phyloP scores from a whole-genome alignment of 2,329 filamentous ascomycete genomes.

The Fusarium tjaetaba region DNA sequence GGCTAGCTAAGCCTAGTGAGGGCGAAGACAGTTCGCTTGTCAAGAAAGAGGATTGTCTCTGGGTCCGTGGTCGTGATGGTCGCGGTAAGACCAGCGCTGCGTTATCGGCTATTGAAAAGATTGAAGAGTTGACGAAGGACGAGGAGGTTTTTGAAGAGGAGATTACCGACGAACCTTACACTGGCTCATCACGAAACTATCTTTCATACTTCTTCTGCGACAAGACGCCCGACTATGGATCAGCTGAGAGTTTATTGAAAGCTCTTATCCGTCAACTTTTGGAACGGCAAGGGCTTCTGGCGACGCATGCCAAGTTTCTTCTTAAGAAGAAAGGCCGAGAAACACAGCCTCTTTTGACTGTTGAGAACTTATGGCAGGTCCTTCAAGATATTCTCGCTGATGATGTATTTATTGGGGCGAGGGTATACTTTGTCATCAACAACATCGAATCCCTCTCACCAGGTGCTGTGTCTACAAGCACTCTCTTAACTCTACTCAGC shows the following conservation, averaged over 20 bases:
- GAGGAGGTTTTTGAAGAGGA: constrained; percentile 46
- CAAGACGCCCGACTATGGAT: constrained; percentile 48
- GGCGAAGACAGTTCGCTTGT: neutral
- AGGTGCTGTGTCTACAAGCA: constrained; percentile 37
- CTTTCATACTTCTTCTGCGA: constrained; percentile 57
- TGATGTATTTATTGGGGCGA: constrained; percentile 11
- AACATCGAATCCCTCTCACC: constrained; percentile 53
- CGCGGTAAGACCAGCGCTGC: constrained; percentile 55
- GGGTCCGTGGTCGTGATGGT: constrained; percentile 54
- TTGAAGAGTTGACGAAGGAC: constrained; percentile 44
- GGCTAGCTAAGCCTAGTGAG: constrained; percentile 43
- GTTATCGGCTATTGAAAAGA: constrained; percentile 50
- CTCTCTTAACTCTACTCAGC: constrained; percentile 6
- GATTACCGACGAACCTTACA: constrained; percentile 3
- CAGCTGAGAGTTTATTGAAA: constrained; percentile 54
- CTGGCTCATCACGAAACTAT: constrained; percentile 35
- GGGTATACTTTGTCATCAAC: constrained; percentile 54
- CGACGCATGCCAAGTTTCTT: constrained; percentile 49
- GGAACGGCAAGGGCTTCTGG: constrained; percentile 46
- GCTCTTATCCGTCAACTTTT: constrained; percentile 53
- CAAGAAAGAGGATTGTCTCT: constrained; percentile 47
- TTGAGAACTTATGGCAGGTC: constrained; percentile 50
- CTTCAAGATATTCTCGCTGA: constrained; percentile 55
- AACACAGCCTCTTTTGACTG: constrained; percentile 10
- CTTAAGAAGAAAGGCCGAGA: constrained; percentile 40